Evolutionary conservation across 2,329 filamentous ascomycete species (phyloP).

Genomic region (Tolypocladium tundrense): DNA sequence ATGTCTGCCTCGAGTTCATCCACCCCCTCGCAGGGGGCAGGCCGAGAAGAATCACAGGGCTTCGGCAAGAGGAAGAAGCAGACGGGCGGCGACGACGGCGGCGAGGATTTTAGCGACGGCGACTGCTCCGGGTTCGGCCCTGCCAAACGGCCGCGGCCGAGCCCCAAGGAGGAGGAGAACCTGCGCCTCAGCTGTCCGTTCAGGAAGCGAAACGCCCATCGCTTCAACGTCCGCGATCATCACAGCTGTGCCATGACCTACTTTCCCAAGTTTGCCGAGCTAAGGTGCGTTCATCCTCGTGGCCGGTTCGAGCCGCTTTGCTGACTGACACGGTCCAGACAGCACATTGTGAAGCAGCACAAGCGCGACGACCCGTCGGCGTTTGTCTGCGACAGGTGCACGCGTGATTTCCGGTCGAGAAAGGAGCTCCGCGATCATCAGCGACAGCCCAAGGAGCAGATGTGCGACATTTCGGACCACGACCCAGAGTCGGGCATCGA

Average conservation of each 20-base stretch:
- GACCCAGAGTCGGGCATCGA: slow-evolving; percentile 30
- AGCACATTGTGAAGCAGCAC: slow-evolving; percentile 33
- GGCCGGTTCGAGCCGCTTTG: neutral
- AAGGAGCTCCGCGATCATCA: slow-evolving; percentile 30
- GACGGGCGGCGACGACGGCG: slow-evolving; percentile 17
- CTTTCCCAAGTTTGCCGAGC: slow-evolving; percentile 29
- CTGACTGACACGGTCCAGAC: slow-evolving; percentile 15
- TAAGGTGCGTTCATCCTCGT: slow-evolving; percentile 17
- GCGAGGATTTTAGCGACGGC: slow-evolving; percentile 23
- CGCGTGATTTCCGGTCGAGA: slow-evolving; percentile 24
- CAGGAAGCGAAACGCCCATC: slow-evolving; percentile 31
- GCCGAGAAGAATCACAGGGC: slow-evolving; percentile 9
- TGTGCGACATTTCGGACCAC: slow-evolving; percentile 30
- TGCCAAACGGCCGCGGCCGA: slow-evolving; percentile 19
- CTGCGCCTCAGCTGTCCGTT: slow-evolving; percentile 32
- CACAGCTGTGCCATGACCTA: slow-evolving; percentile 33
- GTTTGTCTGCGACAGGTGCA: slow-evolving; percentile 30
- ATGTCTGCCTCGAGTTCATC: slow-evolving; percentile 20
- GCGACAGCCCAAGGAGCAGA: slow-evolving; percentile 27
- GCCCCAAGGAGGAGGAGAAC: slow-evolving; percentile 25
- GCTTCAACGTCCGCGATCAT: slow-evolving; percentile 35
- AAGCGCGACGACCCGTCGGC: slow-evolving; percentile 29
- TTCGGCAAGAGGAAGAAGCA: slow-evolving; percentile 26
- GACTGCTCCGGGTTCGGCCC: slow-evolving; percentile 18
- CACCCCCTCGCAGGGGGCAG: slow-evolving; percentile 16